These are phyloP conservation scores for Suillus placidus DNA, from an alignment of 768 basidiomycete species.

Conservation along the genomic window DNA sequence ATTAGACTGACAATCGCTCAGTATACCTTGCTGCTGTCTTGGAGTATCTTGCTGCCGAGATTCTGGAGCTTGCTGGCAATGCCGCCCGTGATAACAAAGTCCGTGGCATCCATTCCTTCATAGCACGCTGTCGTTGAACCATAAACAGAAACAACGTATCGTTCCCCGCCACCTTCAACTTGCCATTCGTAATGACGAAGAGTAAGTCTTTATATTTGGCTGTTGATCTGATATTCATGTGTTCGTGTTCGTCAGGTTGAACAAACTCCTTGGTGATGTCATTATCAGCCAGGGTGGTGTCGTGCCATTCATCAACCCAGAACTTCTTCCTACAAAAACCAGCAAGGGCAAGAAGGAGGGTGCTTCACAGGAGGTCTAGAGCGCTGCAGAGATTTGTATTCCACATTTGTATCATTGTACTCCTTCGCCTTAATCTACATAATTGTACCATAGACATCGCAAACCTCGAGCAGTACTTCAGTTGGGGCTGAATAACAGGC, in stretches of 20 bases:
- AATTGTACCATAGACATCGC: slow-evolving; percentile 22
- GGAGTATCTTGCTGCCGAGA: slow-evolving; percentile 86
- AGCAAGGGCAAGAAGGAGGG: slow-evolving; percentile 52
- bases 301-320: slow-evolving; percentile 62
- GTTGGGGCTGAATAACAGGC: neutral
- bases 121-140: neutral
- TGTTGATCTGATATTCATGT: neutral
- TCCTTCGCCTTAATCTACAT: slow-evolving; percentile 30
- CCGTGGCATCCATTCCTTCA: neutral
- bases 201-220: slow-evolving; percentile 40
- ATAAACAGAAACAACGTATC: slow-evolving; percentile 65
- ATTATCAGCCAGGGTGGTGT: slow-evolving; percentile 82
- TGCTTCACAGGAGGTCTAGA: slow-evolving; percentile 53
- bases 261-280: slow-evolving; percentile 60
- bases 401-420: slow-evolving; percentile 27
- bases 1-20: slow-evolving; percentile 24
- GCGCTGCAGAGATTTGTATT: slow-evolving; percentile 14
- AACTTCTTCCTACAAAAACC: slow-evolving; percentile 46
- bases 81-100: slow-evolving; percentile 76
- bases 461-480: neutral
- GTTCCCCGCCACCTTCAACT: slow-evolving; percentile 78
- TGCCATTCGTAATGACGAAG: slow-evolving; percentile 77
- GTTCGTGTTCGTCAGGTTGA: slow-evolving; percentile 41
- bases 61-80: slow-evolving; percentile 83
- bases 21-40: slow-evolving; percentile 86